phyloP scores from a whole-genome alignment of 208 protist species.

The Trypanosoma mega region DNA sequence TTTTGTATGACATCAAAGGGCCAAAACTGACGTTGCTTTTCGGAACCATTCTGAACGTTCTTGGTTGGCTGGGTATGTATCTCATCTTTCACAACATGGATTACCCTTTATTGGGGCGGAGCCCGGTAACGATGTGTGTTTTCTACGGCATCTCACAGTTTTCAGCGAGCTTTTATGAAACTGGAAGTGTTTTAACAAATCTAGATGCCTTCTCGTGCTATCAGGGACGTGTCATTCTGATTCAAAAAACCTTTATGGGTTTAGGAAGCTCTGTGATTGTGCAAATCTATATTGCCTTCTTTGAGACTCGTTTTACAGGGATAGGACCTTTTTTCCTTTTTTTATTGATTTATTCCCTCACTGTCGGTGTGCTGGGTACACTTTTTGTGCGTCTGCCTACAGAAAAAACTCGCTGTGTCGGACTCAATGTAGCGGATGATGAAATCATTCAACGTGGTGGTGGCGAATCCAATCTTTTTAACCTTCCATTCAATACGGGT shows the following conservation, averaged over 20 bases:
- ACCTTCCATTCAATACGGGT: constrained; percentile 60
- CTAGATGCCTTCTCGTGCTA: constrained; percentile 75
- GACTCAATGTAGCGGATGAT: constrained; percentile 59
- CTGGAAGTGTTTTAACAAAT: constrained; percentile 72
- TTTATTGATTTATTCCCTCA: constrained; percentile 48
- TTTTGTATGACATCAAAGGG: constrained; percentile 67
- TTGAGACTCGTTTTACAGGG: constrained; percentile 34
- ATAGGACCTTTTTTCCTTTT: constrained; percentile 73
- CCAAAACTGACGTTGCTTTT: constrained; percentile 47
- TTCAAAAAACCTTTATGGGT: constrained; percentile 89
- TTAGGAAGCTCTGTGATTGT: constrained; percentile 75
- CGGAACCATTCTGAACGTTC: constrained; percentile 60
- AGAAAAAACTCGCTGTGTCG: constrained; percentile 45
- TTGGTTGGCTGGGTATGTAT: constrained; percentile 72
- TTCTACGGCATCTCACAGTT: constrained; percentile 78
- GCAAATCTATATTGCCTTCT: constrained; percentile 74
- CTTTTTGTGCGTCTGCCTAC: constrained; percentile 54
- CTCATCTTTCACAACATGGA: constrained; percentile 54
- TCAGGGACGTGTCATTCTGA: constrained; percentile 70
- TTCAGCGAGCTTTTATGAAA: constrained; percentile 85
- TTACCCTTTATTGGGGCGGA: constrained; percentile 39
- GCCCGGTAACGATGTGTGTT: constrained; percentile 48
- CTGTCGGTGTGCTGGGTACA: constrained; percentile 53
- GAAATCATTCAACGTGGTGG: constrained; percentile 41
- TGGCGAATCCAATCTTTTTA: constrained; percentile 57